These are phyloP conservation scores for Phyllosticta citriasiana DNA, from an alignment of 2,329 filamentous ascomycete genomes.

Conservation along the genomic window DNA sequence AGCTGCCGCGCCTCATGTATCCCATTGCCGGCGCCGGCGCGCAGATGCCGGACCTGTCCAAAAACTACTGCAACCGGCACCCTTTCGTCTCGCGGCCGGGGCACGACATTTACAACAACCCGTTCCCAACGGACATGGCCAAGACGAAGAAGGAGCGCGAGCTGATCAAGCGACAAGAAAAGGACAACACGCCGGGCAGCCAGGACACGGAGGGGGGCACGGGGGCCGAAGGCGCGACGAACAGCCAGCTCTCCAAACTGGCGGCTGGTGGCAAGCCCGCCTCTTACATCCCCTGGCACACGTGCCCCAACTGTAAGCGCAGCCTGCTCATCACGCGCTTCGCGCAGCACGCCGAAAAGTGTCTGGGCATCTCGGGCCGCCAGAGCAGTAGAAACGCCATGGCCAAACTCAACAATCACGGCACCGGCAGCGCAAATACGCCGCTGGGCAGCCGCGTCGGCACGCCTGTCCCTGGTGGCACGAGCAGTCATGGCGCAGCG, in stretches of 20 bases:
- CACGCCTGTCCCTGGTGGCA: conserved; percentile 28
- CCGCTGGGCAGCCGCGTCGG: conserved; percentile 33
- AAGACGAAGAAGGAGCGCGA: conserved; percentile 68
- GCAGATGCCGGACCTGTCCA: conserved; percentile 48
- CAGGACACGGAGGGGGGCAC: conserved; percentile 24
- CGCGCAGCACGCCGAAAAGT: conserved; percentile 52
- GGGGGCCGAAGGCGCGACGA: conserved; percentile 16
- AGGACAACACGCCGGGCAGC: conserved; percentile 35
- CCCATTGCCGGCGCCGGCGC: conserved; percentile 62
- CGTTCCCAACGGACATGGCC: conserved; percentile 64
- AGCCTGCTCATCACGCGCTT: conserved; percentile 52
- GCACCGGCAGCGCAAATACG: conserved; percentile 30
- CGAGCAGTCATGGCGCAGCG: conserved; percentile 18
- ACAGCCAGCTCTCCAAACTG: conserved; percentile 32
- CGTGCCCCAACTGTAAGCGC: conserved; percentile 51
- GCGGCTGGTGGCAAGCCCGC: conserved; percentile 38
- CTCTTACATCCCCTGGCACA: conserved; percentile 43
- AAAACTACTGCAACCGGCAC: conserved; percentile 67
- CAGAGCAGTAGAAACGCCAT: conserved; percentile 40
- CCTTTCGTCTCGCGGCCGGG: conserved; percentile 68
- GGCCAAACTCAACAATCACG: conserved; percentile 27
- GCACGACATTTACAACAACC: conserved; percentile 74
- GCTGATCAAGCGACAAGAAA: conserved; percentile 32
- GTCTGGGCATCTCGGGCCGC: conserved; percentile 47
- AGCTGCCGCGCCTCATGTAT: conserved; percentile 62